Percentiles rank a stretch among this genome's conserved stretches.
Conservation (phyloP, 2,329 filamentous ascomycete species). For the Aspergillus neotritici region DNA sequence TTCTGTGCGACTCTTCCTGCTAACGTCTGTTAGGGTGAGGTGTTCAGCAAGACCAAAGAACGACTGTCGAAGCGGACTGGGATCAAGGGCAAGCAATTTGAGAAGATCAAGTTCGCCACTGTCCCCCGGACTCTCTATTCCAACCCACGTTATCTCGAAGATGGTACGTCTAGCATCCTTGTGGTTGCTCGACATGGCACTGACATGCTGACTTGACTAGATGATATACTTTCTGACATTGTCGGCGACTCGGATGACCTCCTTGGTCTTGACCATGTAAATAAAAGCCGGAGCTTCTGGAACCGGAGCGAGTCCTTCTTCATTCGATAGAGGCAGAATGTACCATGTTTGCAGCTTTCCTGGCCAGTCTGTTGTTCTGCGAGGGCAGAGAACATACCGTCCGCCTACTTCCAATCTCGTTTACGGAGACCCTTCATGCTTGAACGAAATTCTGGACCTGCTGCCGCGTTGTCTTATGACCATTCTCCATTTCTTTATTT, state of each 20-base stretch:
- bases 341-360: slow-evolving; percentile 1
- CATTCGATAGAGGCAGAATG: slow-evolving; percentile 46
- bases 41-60: slow-evolving; percentile 87
- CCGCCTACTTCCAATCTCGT: too few relatives aligned
- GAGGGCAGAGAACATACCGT: too few relatives aligned
- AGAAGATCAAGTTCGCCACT: slow-evolving; percentile 95
- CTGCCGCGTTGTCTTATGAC: too few relatives aligned
- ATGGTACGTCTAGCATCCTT: slow-evolving; percentile 58
- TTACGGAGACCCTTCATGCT: too few relatives aligned
- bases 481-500: too few relatives aligned
- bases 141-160: slow-evolving; percentile 74
- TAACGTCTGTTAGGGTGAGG: slow-evolving; percentile 58
- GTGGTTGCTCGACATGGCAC: not conserved
- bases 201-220: slow-evolving; percentile 20
- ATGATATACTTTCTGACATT: slow-evolving; percentile 44
- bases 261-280: slow-evolving; percentile 61
- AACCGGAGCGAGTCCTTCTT: slow-evolving; percentile 58
- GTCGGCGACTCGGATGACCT: slow-evolving; percentile 78
- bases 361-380: not conserved
- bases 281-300: slow-evolving; percentile 57
- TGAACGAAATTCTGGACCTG: too few relatives aligned
- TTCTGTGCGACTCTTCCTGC: not conserved
- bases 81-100: slow-evolving; percentile 95
- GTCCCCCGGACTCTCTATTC: slow-evolving; percentile 66
- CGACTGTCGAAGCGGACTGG: slow-evolving; percentile 88